Percentiles rank a stretch among this genome's conserved stretches.
phyloP scores from a whole-genome alignment of 2,329 filamentous ascomycete species.

The Davidsoniella eucalypti region DNA sequence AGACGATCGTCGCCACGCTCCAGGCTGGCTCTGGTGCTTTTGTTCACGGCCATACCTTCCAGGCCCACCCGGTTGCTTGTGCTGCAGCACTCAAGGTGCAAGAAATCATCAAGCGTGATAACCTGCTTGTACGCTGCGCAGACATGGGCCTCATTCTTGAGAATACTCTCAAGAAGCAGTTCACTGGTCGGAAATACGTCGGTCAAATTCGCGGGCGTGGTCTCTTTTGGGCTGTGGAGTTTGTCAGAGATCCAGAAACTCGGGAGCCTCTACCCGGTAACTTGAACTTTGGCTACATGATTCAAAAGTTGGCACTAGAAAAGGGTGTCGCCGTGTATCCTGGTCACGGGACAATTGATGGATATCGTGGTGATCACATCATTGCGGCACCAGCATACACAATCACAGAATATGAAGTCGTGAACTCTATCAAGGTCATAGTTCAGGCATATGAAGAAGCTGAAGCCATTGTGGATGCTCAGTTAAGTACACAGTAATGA shows the following conservation, averaged over 20 bases:
- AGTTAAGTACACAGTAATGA: slow-evolving; percentile 17
- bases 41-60: slow-evolving; percentile 41
- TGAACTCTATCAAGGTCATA: slow-evolving; percentile 15
- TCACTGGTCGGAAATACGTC: slow-evolving; percentile 21
- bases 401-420: slow-evolving; percentile 38
- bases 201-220: slow-evolving; percentile 26
- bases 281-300: slow-evolving; percentile 16
- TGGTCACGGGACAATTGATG: slow-evolving; percentile 41
- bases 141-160: slow-evolving; percentile 20
- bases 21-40: slow-evolving; percentile 30
- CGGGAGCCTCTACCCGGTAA: slow-evolving; percentile 22
- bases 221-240: slow-evolving; percentile 31
- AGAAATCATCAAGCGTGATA: slow-evolving; percentile 21
- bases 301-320: slow-evolving; percentile 20
- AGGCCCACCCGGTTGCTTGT: slow-evolving; percentile 24
- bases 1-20: slow-evolving; percentile 32
- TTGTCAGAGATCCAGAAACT: slow-evolving; percentile 23
- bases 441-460: not conserved
- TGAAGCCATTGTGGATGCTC: not conserved
- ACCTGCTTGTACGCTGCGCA: slow-evolving; percentile 20
- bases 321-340: slow-evolving; percentile 34
- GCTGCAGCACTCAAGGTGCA: slow-evolving; percentile 25
- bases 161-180: slow-evolving; percentile 15
- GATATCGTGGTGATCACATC: slow-evolving; percentile 50
- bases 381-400: slow-evolving; percentile 55